Base-by-base conservation (phyloP, 1,284 basidiomycete species). In the Ganoderma lucidum region DNA sequence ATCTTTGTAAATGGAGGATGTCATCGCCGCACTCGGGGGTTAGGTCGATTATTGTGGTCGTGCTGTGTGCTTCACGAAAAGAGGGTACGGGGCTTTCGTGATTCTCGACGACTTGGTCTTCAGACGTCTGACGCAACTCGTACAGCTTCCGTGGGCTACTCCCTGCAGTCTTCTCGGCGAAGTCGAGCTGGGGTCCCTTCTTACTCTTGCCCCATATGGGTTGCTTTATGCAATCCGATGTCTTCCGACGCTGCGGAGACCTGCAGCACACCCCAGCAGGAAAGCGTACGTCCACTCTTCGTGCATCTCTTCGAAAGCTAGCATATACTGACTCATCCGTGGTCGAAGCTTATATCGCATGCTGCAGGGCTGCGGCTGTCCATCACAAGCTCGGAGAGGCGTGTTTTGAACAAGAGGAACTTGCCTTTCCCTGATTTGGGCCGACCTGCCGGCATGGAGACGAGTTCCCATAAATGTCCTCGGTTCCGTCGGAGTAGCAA, bases 1-100 rank as follows among this genome's bases (percentile, higher is more conserved):
- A 56, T 56, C 28, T 30, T 35, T 35, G 55, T 56, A 32, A 30
- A 56, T 51, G 48, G 48, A 56, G 55, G 30, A 15, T 56, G 55
- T 30, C 17, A 9, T 10, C 53, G 53, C 28, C 15, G 32, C 15
- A 17, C 30, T 35, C 55, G 55, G 55, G 17, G 17, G 55, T 19
- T 35, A 19, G 12, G 6, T 56, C 53, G 30, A 35, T 35, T 30
- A 10, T 10, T 56, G 55, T 35, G 55, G 30, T 32, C 15, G 14
- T 35, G 55, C 55, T 28, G 55, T 17, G 55, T 12, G 1, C 55
- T 35, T n/a, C 55, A 35, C 8, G 32, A 12, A 23, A 2, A 17
- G 12, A 35, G 55, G 14, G 55, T 35, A 6, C 17, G 35, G 15
- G 30, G 55, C 19, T 19, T 35, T 17, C 15, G 17, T 32, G 55